Percentiles rank a stretch among this genome's conserved stretches.
These are phyloP conservation scores for Exophiala lecanii-corni DNA, from an alignment of 2,329 filamentous ascomycete species.

Conservation along the genomic window DNA sequence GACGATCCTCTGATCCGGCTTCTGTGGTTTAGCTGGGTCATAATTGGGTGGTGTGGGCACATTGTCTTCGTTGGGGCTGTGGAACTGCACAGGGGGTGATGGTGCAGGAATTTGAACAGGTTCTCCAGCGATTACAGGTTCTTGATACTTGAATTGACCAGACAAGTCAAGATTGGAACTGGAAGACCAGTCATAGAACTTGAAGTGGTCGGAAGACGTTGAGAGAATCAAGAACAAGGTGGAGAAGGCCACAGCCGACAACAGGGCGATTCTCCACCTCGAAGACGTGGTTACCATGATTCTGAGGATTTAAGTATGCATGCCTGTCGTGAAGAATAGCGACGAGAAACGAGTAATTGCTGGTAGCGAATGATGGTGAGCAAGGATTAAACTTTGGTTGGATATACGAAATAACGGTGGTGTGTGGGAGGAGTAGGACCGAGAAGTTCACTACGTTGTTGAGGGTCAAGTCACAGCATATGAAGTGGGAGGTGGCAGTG, in stretches of 20 bases:
- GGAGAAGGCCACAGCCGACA: background rate
- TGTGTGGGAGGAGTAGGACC: too few species aligned
- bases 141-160: slow-evolving; percentile 1
- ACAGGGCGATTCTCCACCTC: background rate
- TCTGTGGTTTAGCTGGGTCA: background rate
- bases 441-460: too few species aligned
- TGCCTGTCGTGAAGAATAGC: too few species aligned
- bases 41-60: background rate
- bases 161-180: background rate
- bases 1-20: background rate
- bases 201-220: background rate
- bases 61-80: background rate
- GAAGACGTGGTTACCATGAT: background rate
- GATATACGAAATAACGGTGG: too few species aligned
- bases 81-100: background rate
- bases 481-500: too few species aligned
- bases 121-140: background rate
- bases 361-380: too few species aligned
- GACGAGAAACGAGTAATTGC: too few species aligned
- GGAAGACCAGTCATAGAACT: background rate
- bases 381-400: too few species aligned
- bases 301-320: too few species aligned
- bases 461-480: too few species aligned
- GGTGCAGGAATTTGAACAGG: background rate
- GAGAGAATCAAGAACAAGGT: background rate